These are phyloP conservation scores for Aphanomyces euteiches DNA, from an alignment of 352 stramenopile genomes.

Conservation along the genomic window DNA sequence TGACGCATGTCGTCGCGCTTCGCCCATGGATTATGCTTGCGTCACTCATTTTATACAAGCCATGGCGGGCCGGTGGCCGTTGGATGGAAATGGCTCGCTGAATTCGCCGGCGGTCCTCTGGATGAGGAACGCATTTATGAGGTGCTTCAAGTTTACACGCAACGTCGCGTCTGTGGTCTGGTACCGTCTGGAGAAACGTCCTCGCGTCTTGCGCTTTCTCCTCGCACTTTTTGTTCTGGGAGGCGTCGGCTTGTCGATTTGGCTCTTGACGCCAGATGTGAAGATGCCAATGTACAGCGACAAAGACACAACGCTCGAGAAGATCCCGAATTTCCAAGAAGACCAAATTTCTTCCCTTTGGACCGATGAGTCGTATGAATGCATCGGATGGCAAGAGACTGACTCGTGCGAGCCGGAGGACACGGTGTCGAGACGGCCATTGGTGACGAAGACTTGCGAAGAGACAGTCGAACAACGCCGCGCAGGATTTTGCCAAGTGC, in stretches of 20 bases:
- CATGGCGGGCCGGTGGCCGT: too few relatives aligned
- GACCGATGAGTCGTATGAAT: constrained; percentile 79
- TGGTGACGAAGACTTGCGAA: constrained; percentile 67
- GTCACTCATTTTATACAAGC: too few relatives aligned
- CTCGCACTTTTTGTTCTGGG: constrained; percentile 8
- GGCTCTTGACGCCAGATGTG: neutral
- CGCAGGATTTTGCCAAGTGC: constrained; percentile 79
- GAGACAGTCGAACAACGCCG: constrained; percentile 66
- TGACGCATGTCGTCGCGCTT: too few relatives aligned
- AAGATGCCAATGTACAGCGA: constrained; percentile 6
- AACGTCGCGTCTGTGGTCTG: too few relatives aligned
- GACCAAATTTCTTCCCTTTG: constrained; percentile 46
- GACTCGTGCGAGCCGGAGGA: constrained; percentile 61
- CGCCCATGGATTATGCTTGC: too few relatives aligned
- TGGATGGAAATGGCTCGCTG: too few relatives aligned
- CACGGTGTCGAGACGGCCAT: constrained; percentile 43
- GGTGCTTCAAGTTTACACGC: too few relatives aligned
- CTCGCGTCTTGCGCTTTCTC: constrained; percentile 12
- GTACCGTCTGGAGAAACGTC: neutral
- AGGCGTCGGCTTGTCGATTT: constrained; percentile 2
- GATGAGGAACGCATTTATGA: too few relatives aligned
- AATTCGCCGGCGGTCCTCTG: too few relatives aligned
- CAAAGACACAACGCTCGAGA: constrained; percentile 21
- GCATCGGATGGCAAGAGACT: constrained; percentile 79
- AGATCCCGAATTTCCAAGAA: constrained; percentile 9